These are phyloP conservation scores for Suillus weaverae DNA, from an alignment of 768 basidiomycete genomes.

Conservation along the genomic window DNA sequence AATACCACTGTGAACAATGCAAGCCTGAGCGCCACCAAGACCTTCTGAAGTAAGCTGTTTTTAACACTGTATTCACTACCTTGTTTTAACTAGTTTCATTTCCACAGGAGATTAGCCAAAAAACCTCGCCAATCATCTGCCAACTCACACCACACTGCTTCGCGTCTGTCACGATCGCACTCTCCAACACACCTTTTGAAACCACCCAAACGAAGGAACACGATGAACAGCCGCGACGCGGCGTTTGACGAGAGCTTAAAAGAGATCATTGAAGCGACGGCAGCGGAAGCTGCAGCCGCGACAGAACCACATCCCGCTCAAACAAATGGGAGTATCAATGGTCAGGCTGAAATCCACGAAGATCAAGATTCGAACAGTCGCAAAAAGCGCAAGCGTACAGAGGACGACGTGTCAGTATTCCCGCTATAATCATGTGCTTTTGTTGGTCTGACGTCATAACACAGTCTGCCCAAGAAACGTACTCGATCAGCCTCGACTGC, in stretches of 20 bases:
- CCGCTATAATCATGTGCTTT: background rate
- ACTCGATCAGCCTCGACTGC: conserved; percentile 73
- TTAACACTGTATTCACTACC: conserved; percentile 15
- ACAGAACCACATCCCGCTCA: conserved; percentile 40
- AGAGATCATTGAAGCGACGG: conserved; percentile 72
- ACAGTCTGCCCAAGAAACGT: conserved; percentile 62
- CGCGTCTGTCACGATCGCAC: conserved; percentile 73
- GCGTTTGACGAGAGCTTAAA: conserved; percentile 88
- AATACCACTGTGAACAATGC: conserved; percentile 95
- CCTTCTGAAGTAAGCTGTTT: conserved; percentile 68
- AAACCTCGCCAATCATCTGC: conserved; percentile 64
- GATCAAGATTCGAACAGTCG: conserved; percentile 48
- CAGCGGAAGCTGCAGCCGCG: conserved; percentile 63
- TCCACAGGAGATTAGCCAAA: conserved; percentile 59
- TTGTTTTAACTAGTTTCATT: conserved; percentile 17
- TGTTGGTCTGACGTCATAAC: conserved; percentile 14
- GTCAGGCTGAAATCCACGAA: conserved; percentile 44
- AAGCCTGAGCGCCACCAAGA: conserved; percentile 83
- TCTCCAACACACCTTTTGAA: conserved; percentile 63
- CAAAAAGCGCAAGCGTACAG: conserved; percentile 75
- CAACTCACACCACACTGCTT: conserved; percentile 56
- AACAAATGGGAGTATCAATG: conserved; percentile 40
- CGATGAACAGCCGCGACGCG: conserved; percentile 97
- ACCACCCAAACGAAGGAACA: conserved; percentile 86
- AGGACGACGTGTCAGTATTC: conserved; percentile 65